A percentile compares a stretch with the other conserved stretches of the same genome.
phyloP scores from a whole-genome alignment of 2,329 filamentous ascomycete species.

The Penicillium sclerotiorum region DNA sequence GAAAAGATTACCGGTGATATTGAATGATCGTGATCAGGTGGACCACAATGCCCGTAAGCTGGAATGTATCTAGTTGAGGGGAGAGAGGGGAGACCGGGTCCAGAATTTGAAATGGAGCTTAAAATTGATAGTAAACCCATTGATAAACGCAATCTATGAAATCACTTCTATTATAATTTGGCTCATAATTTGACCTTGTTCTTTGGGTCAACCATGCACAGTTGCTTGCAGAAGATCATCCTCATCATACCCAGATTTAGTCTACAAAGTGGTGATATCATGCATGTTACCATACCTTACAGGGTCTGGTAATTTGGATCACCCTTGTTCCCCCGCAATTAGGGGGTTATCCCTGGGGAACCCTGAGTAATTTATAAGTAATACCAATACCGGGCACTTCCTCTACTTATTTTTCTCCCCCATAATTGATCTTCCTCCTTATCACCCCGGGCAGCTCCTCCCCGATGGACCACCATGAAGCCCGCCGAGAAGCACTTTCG shows the following conservation, averaged over 20 bases:
- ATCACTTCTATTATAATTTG: background rate
- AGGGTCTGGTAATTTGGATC: background rate
- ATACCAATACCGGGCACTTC: conserved; percentile 2
- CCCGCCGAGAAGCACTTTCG: conserved; percentile 45
- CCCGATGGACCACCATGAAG: conserved; percentile 40
- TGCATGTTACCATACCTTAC: conserved; percentile 3
- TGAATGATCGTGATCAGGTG: too few relatives aligned
- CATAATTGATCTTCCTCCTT: background rate
- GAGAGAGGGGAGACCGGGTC: too few relatives aligned
- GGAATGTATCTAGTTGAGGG: too few relatives aligned
- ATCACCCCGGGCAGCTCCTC: conserved; percentile 29
- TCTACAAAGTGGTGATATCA: conserved; percentile 1
- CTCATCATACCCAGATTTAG: background rate
- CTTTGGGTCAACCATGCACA: background rate
- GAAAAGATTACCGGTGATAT: background rate
- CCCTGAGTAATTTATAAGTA: background rate
- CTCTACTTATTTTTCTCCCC: background rate
- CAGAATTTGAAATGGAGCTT: too few relatives aligned
- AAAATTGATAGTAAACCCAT: too few relatives aligned
- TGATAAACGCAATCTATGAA: too few relatives aligned
- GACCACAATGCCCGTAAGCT: too few relatives aligned
- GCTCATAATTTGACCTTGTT: background rate
- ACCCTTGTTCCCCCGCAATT: background rate
- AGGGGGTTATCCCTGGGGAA: background rate
- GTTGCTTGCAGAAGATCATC: background rate